These are phyloP conservation scores for Scheffersomyces segobiensis DNA, from an alignment of 1,139 yeast species.

Conservation along the genomic window DNA sequence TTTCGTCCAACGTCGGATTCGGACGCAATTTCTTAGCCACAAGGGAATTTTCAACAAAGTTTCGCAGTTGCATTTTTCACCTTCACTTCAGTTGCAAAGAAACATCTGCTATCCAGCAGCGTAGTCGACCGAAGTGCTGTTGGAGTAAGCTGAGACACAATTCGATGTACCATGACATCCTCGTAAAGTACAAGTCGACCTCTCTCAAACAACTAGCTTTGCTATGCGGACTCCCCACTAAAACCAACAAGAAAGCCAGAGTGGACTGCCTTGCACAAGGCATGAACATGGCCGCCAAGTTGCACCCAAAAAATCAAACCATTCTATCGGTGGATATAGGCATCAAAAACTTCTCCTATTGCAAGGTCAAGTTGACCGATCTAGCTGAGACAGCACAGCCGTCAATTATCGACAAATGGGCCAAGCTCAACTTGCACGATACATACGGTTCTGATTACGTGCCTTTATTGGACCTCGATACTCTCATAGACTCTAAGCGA, in stretches of 20 bases:
- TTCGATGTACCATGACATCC: not conserved
- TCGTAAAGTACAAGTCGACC: constrained; percentile 11
- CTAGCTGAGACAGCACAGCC: constrained; percentile 4
- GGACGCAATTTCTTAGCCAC: not conserved
- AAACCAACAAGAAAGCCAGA: constrained; percentile 27
- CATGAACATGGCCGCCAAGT: constrained; percentile 15
- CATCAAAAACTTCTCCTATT: constrained; percentile 42
- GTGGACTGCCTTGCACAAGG: constrained; percentile 24
- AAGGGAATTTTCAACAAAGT: not conserved
- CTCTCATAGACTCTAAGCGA: constrained; percentile 25
- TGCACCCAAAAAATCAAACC: constrained; percentile 15
- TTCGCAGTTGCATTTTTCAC: not conserved
- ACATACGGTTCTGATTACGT: constrained; percentile 15
- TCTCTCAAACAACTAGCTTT: constrained; percentile 33
- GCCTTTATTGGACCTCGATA: constrained; percentile 12
- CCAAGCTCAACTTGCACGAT: constrained; percentile 27
- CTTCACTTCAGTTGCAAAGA: not conserved
- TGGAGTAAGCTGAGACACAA: not conserved
- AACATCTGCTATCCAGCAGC: not conserved
- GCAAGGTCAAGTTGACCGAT: constrained; percentile 22
- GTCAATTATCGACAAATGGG: constrained; percentile 25
- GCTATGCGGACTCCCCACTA: constrained; percentile 34
- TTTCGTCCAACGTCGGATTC: not conserved
- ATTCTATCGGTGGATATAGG: constrained; percentile 41
- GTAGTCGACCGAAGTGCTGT: not conserved